Evolutionary conservation across 306 rosid genomes (phyloP), one percentile per base, ranked within the genome.

Genomic region (Pterocarpus macrocarpus): DNA sequence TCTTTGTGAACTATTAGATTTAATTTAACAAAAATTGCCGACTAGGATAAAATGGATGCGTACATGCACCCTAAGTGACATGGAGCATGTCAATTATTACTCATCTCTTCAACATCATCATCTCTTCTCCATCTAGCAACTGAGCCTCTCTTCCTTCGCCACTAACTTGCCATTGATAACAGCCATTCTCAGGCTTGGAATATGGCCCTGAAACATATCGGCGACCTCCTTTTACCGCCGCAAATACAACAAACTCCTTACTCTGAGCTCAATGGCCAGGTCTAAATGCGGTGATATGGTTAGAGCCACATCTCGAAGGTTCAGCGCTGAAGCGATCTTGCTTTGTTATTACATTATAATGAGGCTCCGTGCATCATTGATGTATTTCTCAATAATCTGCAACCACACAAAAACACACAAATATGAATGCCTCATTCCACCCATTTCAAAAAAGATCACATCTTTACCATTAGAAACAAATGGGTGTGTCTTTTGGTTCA

Each of bases 191-290:
- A 96, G 87, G 85, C 98, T 96, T 0, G 99, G 99, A 85, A 96
- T 92, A 84, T 87, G 90, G 72, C 92, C 99, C 73, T 96, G 99
- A 12, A 96, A 97, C 98, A 96, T 90, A 79, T 93, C 85, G 1
- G 98, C 98, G 0, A 96, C 97, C 15, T 96, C 98, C 75, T 96
- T 96, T 82, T 85, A 96, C 16, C 97, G 83, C 55, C 97, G 82
- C 28, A 96, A 92, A 76, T 75, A 85, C 12, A 96, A 90, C 39
- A 96, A 70, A n/a, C 90, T 90, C 84, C 92, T 81, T 4, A 98
- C 99, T 75, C 82, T 93, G 3, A 96, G 92, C 77, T 96, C 97
- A 6, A 96, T 88, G 2, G 97, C 98, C 30, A 74, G 92, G 50
- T 96, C 99, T 0, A 89, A 71, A 1, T 90, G 88, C 0, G 99